phyloP scores from a whole-genome alignment of 139 green algal species.

The Gonium pectorale region DNA sequence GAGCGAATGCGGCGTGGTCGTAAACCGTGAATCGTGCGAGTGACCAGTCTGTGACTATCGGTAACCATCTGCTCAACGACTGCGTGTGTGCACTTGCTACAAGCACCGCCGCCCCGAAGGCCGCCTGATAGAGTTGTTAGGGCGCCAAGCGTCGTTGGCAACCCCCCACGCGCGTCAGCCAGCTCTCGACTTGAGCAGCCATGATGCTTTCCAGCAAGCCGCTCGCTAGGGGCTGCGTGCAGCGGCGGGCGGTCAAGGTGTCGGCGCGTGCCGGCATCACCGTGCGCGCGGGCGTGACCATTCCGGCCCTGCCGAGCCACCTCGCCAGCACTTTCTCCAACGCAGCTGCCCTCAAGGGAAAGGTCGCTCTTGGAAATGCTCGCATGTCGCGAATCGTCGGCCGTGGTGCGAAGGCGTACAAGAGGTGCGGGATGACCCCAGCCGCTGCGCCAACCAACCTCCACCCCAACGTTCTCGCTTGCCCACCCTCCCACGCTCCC shows the following conservation, averaged over 20 bases:
- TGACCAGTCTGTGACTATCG: no score
- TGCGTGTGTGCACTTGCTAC: no score
- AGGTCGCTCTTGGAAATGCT: slow-evolving; percentile 2
- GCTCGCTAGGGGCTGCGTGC: background rate
- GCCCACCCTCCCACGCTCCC: no score
- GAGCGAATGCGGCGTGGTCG: no score
- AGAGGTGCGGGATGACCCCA: slow-evolving; percentile 30
- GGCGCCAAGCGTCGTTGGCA: no score
- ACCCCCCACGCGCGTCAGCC: no score
- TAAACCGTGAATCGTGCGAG: no score
- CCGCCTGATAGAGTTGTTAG: no score
- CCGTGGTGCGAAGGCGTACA: slow-evolving; percentile 36
- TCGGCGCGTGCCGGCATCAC: slow-evolving; percentile 26
- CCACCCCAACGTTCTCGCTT: background rate
- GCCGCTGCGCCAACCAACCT: background rate
- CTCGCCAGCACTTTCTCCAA: slow-evolving; percentile 41
- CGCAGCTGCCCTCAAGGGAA: slow-evolving; percentile 33
- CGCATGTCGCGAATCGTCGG: slow-evolving; percentile 30
- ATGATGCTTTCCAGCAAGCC: slow-evolving; percentile 25
- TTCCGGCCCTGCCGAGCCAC: slow-evolving; percentile 24
- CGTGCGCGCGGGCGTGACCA: background rate
- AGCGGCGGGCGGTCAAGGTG: slow-evolving; percentile 29
- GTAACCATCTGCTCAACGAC: no score
- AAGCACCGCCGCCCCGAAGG: no score
- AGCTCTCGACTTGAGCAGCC: no score